Base-by-base conservation (phyloP, 2,329 filamentous ascomycete species). In the Dothistroma septosporum region DNA sequence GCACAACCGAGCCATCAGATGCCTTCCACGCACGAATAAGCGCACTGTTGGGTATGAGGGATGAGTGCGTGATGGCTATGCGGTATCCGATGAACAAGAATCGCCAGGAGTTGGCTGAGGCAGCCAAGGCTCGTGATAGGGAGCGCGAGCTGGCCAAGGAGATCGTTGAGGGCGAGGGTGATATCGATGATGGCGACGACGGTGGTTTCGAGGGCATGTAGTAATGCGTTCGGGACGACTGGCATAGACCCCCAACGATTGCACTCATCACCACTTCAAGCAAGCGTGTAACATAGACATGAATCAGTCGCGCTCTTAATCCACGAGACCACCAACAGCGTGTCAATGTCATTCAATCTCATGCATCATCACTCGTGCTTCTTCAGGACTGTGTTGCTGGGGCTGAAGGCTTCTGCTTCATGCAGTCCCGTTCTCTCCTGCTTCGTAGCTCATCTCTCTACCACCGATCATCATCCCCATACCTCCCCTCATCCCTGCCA, bases 51-150 rank as follows among this genome's bases (percentile, higher is more conserved):
- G 86, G 88, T 59, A 84, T 99, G 65, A 92, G 97, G 73, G 94
- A 99, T 71, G 94, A 99, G 80, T 97, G 93, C 73, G 92, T 99
- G 72, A 97, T 96, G 90, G 93, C 94, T 28, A 99, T 99, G 94
- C 87, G 94, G 58, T 99, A 97, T 79, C 94, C 94, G 2, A 97
- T 97, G 93, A 97, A 99, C 80, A 94, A 97, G 77, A 94, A 99
- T 78, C 87, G 94, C 19, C 83, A 97, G 59, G 94, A 99, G 78
- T 84, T 99, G 59, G 97, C 97, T 85, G 97, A 96, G 71, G 94
- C 94, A 0, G 93, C 97, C 77, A 95, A 99, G 78, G 94, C 94
- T n/a, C 85, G 94, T 55, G 94, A 99, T 76, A 85, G 94, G 21
- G 94, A 99, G 81, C 85, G 94, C 19, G 94, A 99, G 78, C 86